phyloP scores from a whole-genome alignment of 768 basidiomycete genomes.

The Pleurotus salmoneostramineus region DNA sequence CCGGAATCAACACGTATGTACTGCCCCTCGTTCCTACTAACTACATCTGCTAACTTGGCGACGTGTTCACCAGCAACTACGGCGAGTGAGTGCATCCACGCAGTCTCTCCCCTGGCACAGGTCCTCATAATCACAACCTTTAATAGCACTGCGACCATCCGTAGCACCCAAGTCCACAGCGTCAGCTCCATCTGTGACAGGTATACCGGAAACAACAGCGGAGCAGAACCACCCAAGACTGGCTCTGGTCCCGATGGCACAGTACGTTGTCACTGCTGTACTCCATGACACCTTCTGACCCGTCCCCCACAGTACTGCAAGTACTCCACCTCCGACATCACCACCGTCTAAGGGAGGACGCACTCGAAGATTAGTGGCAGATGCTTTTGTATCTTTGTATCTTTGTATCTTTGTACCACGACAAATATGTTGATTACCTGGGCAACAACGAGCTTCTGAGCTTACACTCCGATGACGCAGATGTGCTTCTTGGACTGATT shows the following conservation, averaged over 20 bases:
- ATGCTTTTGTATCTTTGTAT: too few species aligned
- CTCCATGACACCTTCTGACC: background rate
- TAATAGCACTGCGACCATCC: conserved; percentile 26
- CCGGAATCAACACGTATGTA: conserved; percentile 28
- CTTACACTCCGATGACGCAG: too few species aligned
- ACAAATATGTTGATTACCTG: too few species aligned
- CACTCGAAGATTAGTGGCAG: too few species aligned
- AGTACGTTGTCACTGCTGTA: conserved; percentile 13
- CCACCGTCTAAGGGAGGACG: background rate
- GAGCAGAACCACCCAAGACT: conserved; percentile 23
- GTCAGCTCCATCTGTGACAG: conserved; percentile 28
- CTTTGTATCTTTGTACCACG: too few species aligned
- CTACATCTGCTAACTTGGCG: background rate
- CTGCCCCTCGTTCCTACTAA: background rate
- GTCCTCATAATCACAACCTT: background rate
- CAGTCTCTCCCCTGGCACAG: too few species aligned
- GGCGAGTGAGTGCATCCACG: conserved; percentile 24
- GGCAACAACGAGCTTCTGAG: too few species aligned
- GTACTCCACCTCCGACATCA: conserved; percentile 1
- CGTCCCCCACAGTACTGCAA: background rate
- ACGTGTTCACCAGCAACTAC: conserved; percentile 22
- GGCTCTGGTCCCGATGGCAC: conserved; percentile 28
- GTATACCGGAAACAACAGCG: conserved; percentile 25
- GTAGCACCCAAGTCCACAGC: conserved; percentile 23
- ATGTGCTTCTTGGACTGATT: too few species aligned